Evolutionary conservation across 1,284 basidiomycete species (phyloP).

Genomic region (Pterulicium gracile): DNA sequence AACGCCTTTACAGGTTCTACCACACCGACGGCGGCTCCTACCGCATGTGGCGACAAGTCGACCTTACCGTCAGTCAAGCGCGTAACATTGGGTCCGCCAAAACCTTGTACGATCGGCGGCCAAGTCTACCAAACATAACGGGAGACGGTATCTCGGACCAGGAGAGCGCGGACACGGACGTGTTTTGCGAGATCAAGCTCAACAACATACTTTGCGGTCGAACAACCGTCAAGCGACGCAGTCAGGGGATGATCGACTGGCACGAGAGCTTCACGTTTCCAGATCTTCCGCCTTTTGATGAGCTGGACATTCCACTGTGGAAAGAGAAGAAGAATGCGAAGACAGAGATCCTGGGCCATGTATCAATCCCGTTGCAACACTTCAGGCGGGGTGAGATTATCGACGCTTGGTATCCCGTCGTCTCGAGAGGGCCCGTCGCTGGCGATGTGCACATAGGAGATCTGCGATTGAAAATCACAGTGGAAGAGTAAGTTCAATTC

Average conservation of each 20-base stretch:
- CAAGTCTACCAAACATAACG: constrained; percentile 5
- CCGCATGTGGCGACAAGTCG: constrained; percentile 76
- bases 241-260: constrained; percentile 59
- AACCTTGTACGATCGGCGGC: constrained; percentile 14
- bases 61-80: constrained; percentile 57
- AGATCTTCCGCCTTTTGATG: constrained; percentile 63
- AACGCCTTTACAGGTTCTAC: constrained; percentile 18
- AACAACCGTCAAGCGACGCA: constrained; percentile 60
- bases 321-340: constrained; percentile 54
- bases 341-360: constrained; percentile 44
- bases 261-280: constrained; percentile 65
- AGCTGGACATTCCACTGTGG: constrained; percentile 52
- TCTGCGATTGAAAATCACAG: constrained; percentile 55
- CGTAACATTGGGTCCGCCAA: constrained; percentile 49
- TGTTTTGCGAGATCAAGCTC: constrained; percentile 60
- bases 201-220: constrained; percentile 56
- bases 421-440: constrained; percentile 34
- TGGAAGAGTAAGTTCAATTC: constrained; percentile 56
- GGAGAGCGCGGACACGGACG: constrained; percentile 51
- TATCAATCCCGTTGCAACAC: constrained; percentile 54
- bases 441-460: constrained; percentile 60
- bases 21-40: constrained; percentile 64
- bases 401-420: constrained; percentile 78
- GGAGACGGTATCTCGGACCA: constrained; percentile 25
- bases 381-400: constrained; percentile 62